Evolutionary conservation across 345 rosid species (phyloP).

Genomic region (Salix caprea): DNA sequence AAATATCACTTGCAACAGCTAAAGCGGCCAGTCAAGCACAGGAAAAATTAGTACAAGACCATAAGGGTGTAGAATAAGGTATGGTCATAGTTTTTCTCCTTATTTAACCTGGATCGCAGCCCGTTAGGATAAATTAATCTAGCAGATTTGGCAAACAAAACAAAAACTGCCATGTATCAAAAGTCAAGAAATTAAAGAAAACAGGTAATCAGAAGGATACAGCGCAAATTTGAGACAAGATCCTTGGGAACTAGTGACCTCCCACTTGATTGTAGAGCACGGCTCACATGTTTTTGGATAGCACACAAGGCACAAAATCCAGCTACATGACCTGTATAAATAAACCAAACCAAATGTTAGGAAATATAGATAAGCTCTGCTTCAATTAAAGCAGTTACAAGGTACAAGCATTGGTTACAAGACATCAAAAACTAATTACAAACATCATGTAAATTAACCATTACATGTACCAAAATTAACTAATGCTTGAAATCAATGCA

Average conservation of each 20-base stretch:
- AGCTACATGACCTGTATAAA: slow-evolving; percentile 69
- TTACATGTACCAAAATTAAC: not conserved
- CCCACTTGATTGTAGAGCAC: slow-evolving; percentile 70
- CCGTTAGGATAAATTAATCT: not conserved
- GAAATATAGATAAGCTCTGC: not conserved
- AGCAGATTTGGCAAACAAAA: not conserved
- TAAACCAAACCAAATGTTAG: slow-evolving; percentile 1
- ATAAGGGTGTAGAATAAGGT: not conserved
- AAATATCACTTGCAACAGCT: not conserved
- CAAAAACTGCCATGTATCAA: not conserved
- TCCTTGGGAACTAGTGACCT: slow-evolving; percentile 71
- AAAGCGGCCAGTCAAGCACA: not conserved
- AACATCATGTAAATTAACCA: not conserved
- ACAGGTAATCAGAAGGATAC: slow-evolving; percentile 52
- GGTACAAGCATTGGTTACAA: not conserved
- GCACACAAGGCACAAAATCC: slow-evolving; percentile 99
- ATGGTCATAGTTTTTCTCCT: not conserved
- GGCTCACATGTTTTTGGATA: slow-evolving; percentile 87
- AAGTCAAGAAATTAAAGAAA: not conserved
- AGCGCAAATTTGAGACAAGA: slow-evolving; percentile 82
- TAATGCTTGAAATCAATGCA: not conserved
- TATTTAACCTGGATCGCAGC: not conserved
- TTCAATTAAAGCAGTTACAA: not conserved
- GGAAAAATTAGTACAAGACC: not conserved
- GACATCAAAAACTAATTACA: not conserved